A percentile compares a stretch with the other conserved stretches of the same genome.
These are phyloP conservation scores for Exophiala calicioides DNA, from an alignment of 2,329 filamentous ascomycete species.

Conservation along the genomic window DNA sequence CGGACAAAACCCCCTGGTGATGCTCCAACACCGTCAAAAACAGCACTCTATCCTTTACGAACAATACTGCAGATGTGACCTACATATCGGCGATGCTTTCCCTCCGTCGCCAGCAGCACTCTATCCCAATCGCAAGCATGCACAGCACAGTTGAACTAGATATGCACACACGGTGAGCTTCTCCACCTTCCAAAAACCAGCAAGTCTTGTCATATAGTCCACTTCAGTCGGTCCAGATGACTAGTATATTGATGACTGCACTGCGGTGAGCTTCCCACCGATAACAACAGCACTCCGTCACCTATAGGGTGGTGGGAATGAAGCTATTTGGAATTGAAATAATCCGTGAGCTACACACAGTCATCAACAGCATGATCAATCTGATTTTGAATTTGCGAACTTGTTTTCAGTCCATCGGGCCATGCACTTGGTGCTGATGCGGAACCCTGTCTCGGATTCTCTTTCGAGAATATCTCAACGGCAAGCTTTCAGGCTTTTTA, in stretches of 20 bases:
- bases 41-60: constrained; percentile 20
- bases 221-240: constrained; percentile 9
- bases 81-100: constrained; percentile 14
- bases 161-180: constrained; percentile 24
- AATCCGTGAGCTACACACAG: constrained; percentile 19
- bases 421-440: too few relatives aligned
- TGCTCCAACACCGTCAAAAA: constrained; percentile 26
- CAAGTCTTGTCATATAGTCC: constrained; percentile 25
- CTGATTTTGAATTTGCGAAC: background rate
- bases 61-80: constrained; percentile 1
- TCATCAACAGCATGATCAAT: constrained; percentile 14
- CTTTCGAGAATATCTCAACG: too few relatives aligned
- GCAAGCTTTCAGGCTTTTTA: too few relatives aligned
- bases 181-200: constrained; percentile 27
- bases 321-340: constrained; percentile 4
- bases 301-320: constrained; percentile 18
- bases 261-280: constrained; percentile 23
- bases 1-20: constrained; percentile 14
- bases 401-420: background rate
- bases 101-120: constrained; percentile 18
- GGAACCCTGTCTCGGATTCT: too few relatives aligned
- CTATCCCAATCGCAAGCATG: constrained; percentile 2
- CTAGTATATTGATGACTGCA: background rate
- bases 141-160: background rate
- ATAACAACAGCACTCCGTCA: constrained; percentile 19